Conservation (phyloP, 495 filamentous ascomycete species). For the Neurospora intermedia region DNA sequence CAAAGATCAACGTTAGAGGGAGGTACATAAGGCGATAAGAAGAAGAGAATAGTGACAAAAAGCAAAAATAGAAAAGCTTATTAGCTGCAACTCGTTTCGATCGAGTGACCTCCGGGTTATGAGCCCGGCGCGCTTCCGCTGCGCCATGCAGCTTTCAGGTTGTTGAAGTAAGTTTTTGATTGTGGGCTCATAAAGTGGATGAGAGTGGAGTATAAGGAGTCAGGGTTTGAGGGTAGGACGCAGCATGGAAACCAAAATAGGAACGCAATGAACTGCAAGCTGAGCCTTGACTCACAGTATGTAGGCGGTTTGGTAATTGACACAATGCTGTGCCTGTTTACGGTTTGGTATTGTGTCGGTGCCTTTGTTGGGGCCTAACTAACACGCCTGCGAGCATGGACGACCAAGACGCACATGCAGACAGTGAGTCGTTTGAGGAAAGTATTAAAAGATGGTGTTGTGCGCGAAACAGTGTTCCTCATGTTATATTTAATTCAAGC, state of each 20-base stretch:
- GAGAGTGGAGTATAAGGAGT: background rate
- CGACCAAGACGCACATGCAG: background rate
- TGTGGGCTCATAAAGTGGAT: background rate
- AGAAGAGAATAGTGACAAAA: background rate
- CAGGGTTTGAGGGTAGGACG: background rate
- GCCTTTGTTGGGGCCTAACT: background rate
- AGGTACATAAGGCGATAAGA: background rate
- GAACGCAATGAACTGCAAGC: background rate
- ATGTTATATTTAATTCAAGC: too few relatives aligned
- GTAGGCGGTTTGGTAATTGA: too few relatives aligned
- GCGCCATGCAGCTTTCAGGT: slow-evolving; percentile 9
- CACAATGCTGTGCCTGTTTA: background rate
- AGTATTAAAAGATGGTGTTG: background rate
- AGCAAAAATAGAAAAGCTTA: background rate
- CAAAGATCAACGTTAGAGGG: background rate
- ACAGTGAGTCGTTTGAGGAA: background rate
- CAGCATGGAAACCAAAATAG: background rate
- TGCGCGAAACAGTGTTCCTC: too few relatives aligned
- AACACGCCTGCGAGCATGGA: background rate
- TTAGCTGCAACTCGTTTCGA: slow-evolving; percentile 16
- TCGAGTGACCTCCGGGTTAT: slow-evolving; percentile 17
- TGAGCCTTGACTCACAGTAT: background rate
- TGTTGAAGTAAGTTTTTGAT: background rate
- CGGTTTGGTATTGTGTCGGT: background rate
- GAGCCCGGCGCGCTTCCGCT: slow-evolving; percentile 17